phyloP scores from a whole-genome alignment of 495 filamentous ascomycete genomes.

The Neurospora sp. region DNA sequence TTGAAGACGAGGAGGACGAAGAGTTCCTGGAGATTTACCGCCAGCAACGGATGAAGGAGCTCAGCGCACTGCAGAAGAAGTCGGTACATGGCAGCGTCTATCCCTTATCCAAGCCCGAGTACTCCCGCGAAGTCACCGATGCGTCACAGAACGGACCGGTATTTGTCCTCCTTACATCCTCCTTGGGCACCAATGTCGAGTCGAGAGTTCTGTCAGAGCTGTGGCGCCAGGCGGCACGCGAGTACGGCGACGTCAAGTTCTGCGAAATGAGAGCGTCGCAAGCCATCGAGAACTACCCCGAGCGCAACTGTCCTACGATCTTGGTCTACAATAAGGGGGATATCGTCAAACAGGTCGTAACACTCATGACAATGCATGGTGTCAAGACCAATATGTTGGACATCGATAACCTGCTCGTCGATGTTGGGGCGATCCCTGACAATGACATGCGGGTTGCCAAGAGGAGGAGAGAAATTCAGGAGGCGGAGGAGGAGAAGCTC shows the following conservation, averaged over 20 bases:
- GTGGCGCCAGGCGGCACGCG: constrained; percentile 74
- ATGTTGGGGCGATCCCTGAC: constrained; percentile 63
- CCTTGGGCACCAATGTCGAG: constrained; percentile 66
- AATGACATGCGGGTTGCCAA: constrained; percentile 69
- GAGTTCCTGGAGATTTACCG: constrained; percentile 79
- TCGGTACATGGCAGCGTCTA: constrained; percentile 83
- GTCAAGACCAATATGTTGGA: constrained; percentile 50
- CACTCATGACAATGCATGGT: constrained; percentile 68
- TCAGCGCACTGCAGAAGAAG: constrained; percentile 61
- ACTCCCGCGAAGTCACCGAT: constrained; percentile 83
- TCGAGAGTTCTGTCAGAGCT: constrained; percentile 71
- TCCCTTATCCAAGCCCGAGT: constrained; percentile 88
- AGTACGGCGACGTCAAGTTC: constrained; percentile 93
- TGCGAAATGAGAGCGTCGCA: constrained; percentile 88
- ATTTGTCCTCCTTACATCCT: constrained; percentile 76
- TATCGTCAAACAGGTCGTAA: constrained; percentile 80
- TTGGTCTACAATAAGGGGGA: constrained; percentile 86
- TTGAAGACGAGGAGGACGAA: constrained; percentile 91
- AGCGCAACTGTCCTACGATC: constrained; percentile 89
- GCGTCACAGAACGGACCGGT: constrained; percentile 64
- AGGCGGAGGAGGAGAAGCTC: constrained; percentile 40
- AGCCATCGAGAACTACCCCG: constrained; percentile 95
- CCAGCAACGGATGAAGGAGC: constrained; percentile 72
- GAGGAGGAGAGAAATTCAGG: constrained; percentile 48
- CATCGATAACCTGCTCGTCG: constrained; percentile 69